phyloP scores from a whole-genome alignment of 805 yeast genomes.

The Metschnikowia anglica region DNA sequence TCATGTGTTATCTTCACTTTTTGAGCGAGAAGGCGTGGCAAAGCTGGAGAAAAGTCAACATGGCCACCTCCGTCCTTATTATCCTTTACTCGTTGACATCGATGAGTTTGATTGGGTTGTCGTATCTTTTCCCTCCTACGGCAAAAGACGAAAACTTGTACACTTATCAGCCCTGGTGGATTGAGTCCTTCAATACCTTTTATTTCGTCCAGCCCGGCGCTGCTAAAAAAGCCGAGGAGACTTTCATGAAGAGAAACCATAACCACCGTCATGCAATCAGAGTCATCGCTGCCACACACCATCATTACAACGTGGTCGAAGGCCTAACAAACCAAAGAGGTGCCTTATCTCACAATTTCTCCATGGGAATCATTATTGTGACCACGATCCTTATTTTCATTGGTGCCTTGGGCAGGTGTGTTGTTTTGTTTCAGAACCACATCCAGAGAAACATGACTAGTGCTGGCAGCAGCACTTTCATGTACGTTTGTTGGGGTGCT shows the following conservation, averaged over 20 bases:
- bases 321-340: constrained; percentile 43
- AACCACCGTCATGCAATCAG: constrained; percentile 51
- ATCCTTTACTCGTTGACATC: constrained; percentile 54
- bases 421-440: constrained; percentile 41
- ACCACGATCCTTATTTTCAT: constrained; percentile 51
- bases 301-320: constrained; percentile 37
- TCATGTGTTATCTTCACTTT: constrained; percentile 20
- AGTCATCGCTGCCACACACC: constrained; percentile 59
- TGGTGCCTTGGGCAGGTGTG: constrained; percentile 51
- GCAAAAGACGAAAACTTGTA: constrained; percentile 47
- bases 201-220: constrained; percentile 62
- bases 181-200: constrained; percentile 55
- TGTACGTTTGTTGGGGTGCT: constrained; percentile 70
- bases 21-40: constrained; percentile 18
- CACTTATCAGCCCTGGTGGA: constrained; percentile 79
- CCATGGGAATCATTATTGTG: constrained; percentile 45
- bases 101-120: constrained; percentile 45
- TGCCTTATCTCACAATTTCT: constrained; percentile 48
- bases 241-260: constrained; percentile 49
- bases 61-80: constrained; percentile 32
- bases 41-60: constrained; percentile 28
- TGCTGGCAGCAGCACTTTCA: constrained; percentile 48
- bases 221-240: constrained; percentile 45
- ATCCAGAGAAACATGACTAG: constrained; percentile 22
- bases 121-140: constrained; percentile 59